Evolutionary conservation across 108 stramenopile genomes (phyloP).

Genomic region (Discostella pseudostelligera): DNA sequence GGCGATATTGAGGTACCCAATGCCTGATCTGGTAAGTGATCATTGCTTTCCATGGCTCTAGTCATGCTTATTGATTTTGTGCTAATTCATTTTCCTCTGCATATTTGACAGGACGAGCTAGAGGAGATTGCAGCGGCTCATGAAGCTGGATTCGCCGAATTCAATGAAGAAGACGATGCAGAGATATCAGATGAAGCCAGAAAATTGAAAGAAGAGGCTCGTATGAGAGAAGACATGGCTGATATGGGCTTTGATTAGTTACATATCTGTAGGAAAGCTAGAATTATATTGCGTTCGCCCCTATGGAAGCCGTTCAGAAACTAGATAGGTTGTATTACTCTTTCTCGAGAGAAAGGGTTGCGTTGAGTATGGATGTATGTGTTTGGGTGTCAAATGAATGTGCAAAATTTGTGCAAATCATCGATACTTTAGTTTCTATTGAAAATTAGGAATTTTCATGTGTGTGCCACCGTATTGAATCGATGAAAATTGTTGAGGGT

Average conservation of each 20-base stretch:
- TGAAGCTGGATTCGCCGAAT: conserved; percentile 8
- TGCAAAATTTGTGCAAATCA: no score
- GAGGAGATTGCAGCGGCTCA: conserved; percentile 57
- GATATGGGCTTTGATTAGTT: conserved; percentile 65
- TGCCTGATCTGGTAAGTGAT: conserved; percentile 65
- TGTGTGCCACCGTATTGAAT: neutral
- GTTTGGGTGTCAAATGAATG: no score
- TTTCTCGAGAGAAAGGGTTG: no score
- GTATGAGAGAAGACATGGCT: conserved; percentile 71
- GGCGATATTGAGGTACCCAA: conserved; percentile 88
- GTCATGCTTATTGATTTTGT: neutral
- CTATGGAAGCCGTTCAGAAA: no score
- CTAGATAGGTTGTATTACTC: no score
- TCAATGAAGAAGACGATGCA: conserved; percentile 35
- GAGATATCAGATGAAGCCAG: conserved; percentile 35
- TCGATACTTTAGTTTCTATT: no score
- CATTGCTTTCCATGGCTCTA: neutral
- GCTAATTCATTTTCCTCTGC: conserved; percentile 30
- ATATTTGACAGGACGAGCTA: conserved; percentile 81
- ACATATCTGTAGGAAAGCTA: neutral
- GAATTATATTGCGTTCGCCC: neutral
- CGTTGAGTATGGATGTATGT: no score
- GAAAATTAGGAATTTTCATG: neutral
- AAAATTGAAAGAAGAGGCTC: conserved; percentile 29
- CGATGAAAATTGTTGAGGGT: conserved; percentile 1